A percentile compares a stretch with the other conserved stretches of the same genome.
These are phyloP conservation scores for Verticillium isaacii DNA, from an alignment of 2,329 filamentous ascomycete genomes.

Conservation along the genomic window DNA sequence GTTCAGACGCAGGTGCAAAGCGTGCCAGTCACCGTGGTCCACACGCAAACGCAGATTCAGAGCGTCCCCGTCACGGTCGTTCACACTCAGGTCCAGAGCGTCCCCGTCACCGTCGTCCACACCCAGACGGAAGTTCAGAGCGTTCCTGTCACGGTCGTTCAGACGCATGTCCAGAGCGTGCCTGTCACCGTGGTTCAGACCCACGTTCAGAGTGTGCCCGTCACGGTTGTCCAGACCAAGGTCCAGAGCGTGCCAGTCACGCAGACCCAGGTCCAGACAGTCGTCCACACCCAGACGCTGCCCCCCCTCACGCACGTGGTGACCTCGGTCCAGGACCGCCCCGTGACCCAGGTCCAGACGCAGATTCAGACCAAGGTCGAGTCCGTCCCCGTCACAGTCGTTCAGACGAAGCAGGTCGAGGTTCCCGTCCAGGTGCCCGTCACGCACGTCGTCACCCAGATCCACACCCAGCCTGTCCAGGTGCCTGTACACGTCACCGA, in stretches of 20 bases:
- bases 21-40: slow-evolving; percentile 1
- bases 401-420: slow-evolving; percentile 3
- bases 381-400: slow-evolving; percentile 2
- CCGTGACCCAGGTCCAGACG: slow-evolving; percentile 1
- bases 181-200: slow-evolving; percentile 4
- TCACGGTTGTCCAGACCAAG: slow-evolving; percentile 3
- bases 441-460: slow-evolving; percentile 2
- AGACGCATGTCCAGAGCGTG: slow-evolving; percentile 3
- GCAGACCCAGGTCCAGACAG: slow-evolving; percentile 4
- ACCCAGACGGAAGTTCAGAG: slow-evolving; percentile 5
- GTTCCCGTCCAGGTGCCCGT: slow-evolving; percentile 3
- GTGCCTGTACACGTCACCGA: slow-evolving; percentile 1
- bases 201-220: slow-evolving; percentile 1
- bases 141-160: slow-evolving; percentile 7
- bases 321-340: slow-evolving; percentile 1
- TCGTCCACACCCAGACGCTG: slow-evolving; percentile 5
- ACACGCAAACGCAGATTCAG: background rate
- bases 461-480: background rate
- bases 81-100: slow-evolving; percentile 2
- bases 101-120: slow-evolving; percentile 3
- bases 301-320: slow-evolving; percentile 6
- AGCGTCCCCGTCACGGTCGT: slow-evolving; percentile 1
- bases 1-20: slow-evolving; percentile 3
- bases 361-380: slow-evolving; percentile 4
- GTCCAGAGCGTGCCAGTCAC: slow-evolving; percentile 4